Evolutionary conservation across 2,329 filamentous ascomycete genomes (phyloP).

Genomic region (Podosphaera xanthii): DNA sequence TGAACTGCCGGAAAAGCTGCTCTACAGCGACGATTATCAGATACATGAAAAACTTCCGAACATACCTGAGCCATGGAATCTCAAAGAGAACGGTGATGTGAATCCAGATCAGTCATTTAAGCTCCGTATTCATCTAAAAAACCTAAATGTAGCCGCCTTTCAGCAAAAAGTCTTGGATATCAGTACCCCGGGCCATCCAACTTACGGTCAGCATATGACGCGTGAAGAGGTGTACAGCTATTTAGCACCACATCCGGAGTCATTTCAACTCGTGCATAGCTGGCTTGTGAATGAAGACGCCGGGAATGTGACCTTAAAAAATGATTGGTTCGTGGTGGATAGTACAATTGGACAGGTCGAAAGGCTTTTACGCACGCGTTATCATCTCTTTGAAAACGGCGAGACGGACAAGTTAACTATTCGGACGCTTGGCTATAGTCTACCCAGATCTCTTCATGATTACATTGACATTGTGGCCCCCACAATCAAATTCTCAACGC

Average conservation of each 20-base stretch:
- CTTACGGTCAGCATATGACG: slow-evolving; percentile 26
- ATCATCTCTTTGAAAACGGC: slow-evolving; percentile 10
- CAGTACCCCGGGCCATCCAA: slow-evolving; percentile 23
- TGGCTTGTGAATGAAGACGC: slow-evolving; percentile 22
- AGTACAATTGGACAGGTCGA: slow-evolving; percentile 11
- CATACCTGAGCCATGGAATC: slow-evolving; percentile 4
- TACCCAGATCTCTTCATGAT: slow-evolving; percentile 16
- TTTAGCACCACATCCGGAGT: slow-evolving; percentile 19
- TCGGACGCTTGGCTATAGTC: slow-evolving; percentile 23
- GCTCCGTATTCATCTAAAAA: slow-evolving; percentile 12
- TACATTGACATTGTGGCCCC: slow-evolving; percentile 21
- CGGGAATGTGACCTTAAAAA: slow-evolving; percentile 21
- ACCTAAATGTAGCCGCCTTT: slow-evolving; percentile 12
- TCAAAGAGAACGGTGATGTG: slow-evolving; percentile 1
- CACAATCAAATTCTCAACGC: slow-evolving; percentile 23
- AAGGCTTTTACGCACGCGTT: slow-evolving; percentile 12
- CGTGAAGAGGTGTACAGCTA: slow-evolving; percentile 21
- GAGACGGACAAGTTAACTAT: slow-evolving; percentile 25
- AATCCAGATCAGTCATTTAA: slow-evolving; percentile 4
- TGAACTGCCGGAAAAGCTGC: background rate
- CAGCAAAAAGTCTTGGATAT: slow-evolving; percentile 15
- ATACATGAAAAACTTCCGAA: slow-evolving; percentile 4
- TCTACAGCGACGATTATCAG: slow-evolving; percentile 2
- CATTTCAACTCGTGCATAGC: slow-evolving; percentile 17
- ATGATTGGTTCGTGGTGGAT: slow-evolving; percentile 24